Percentiles rank a stretch among this genome's conserved stretches.
These are phyloP conservation scores for Prasinococcaceae sp. DNA, from an alignment of 139 green algal genomes.

Conservation along the genomic window DNA sequence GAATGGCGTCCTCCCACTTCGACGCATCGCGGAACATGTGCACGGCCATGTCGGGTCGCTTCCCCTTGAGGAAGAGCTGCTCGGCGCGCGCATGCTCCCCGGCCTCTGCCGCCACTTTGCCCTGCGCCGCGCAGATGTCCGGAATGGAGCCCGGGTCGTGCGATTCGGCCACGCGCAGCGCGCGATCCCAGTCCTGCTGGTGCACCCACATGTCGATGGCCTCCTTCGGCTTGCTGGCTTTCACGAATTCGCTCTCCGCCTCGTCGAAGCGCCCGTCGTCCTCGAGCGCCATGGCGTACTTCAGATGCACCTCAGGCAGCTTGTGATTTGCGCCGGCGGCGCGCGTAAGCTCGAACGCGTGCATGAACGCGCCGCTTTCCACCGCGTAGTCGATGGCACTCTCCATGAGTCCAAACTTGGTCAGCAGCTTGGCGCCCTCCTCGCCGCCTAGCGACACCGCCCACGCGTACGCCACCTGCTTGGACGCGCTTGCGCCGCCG, in stretches of 20 bases:
- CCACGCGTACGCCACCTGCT: slow-evolving; percentile 69
- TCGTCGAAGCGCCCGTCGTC: slow-evolving; percentile 54
- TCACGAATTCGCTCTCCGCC: slow-evolving; percentile 27
- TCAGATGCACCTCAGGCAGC: slow-evolving; percentile 56
- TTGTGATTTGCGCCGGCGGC: slow-evolving; percentile 36
- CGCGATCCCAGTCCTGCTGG: slow-evolving; percentile 51
- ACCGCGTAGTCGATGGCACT: slow-evolving; percentile 29
- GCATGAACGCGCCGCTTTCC: slow-evolving; percentile 40
- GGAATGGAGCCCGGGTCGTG: slow-evolving; percentile 37
- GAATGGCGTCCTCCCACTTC: slow-evolving; percentile 58
- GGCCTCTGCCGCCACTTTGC: background rate
- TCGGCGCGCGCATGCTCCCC: slow-evolving; percentile 27
- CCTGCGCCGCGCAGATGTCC: slow-evolving; percentile 27
- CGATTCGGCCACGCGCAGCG: slow-evolving; percentile 49
- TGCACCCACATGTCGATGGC: slow-evolving; percentile 70
- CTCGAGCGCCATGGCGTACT: slow-evolving; percentile 75
- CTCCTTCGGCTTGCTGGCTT: slow-evolving; percentile 49
- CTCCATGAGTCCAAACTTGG: slow-evolving; percentile 46
- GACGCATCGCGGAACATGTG: slow-evolving; percentile 47
- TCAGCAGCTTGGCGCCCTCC: slow-evolving; percentile 42
- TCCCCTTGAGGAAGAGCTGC: slow-evolving; percentile 47
- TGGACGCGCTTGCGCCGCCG: slow-evolving; percentile 49
- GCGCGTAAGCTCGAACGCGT: slow-evolving; percentile 44
- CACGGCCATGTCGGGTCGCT: slow-evolving; percentile 51
- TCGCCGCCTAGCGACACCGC: slow-evolving; percentile 48